Evolutionary conservation across 2,329 filamentous ascomycete species (phyloP).

Genomic region (Bimuria novae-zelandiae): DNA sequence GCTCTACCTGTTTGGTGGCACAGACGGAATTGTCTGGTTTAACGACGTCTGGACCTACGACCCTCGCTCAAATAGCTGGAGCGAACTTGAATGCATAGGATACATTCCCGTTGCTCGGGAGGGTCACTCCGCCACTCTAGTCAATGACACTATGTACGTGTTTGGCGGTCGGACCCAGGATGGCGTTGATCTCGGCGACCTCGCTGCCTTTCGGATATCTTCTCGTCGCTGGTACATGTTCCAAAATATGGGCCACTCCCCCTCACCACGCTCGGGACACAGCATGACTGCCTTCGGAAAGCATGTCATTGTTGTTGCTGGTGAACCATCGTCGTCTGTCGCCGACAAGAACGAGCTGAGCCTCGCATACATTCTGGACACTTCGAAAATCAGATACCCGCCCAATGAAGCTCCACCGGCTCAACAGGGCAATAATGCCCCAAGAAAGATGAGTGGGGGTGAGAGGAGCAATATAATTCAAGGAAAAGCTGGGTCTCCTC

Average conservation of each 20-base stretch:
- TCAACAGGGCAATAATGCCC: constrained; percentile 37
- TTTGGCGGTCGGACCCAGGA: constrained; percentile 96
- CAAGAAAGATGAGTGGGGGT: constrained; percentile 53
- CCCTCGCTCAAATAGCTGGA: constrained; percentile 79
- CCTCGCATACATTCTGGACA: constrained; percentile 90
- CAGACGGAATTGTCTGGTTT: constrained; percentile 95
- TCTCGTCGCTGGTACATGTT: constrained; percentile 98
- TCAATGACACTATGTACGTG: constrained; percentile 98
- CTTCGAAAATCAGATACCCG: constrained; percentile 93
- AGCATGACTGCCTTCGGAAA: constrained; percentile 97
- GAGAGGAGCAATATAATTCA: constrained; percentile 50
- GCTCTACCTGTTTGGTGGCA: constrained; percentile 96
- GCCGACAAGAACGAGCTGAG: constrained; percentile 82
- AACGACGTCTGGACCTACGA: constrained; percentile 99
- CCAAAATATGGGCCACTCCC: constrained; percentile 98
- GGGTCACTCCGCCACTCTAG: constrained; percentile 89
- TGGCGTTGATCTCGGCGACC: constrained; percentile 86
- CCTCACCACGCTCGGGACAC: constrained; percentile 90
- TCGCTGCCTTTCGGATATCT: constrained; percentile 82
- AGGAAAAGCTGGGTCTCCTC: constrained; percentile 37
- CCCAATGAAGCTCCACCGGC: constrained; percentile 63
- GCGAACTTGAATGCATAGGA: constrained; percentile 91
- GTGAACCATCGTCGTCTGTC: constrained; percentile 88
- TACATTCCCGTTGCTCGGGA: constrained; percentile 94
- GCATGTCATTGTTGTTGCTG: constrained; percentile 87